Percentiles rank a stretch among this genome's conserved stretches.
Conservation (phyloP, 2,329 filamentous ascomycete genomes). For the Venturia asperata region DNA sequence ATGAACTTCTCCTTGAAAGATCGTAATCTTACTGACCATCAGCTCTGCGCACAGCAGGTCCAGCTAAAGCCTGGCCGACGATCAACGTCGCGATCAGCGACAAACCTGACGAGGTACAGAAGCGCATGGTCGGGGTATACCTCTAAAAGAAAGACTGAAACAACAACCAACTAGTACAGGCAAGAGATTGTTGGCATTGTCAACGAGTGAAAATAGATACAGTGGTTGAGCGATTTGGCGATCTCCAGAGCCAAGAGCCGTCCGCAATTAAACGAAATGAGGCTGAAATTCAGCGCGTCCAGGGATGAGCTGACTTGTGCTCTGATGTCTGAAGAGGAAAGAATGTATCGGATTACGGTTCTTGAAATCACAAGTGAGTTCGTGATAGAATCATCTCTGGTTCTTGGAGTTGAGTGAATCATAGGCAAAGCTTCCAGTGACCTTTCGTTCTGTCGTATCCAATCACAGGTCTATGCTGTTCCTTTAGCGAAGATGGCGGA, state of each 20-base stretch:
- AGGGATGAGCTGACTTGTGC: not conserved
- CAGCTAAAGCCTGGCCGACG: not conserved
- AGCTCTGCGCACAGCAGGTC: conserved; percentile 1
- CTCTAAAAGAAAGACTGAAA: not conserved
- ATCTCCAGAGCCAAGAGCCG: not conserved
- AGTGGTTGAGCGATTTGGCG: not conserved
- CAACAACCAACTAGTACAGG: not conserved
- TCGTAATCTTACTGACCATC: conserved; percentile 4
- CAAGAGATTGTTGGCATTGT: not conserved
- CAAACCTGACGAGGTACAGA: not conserved
- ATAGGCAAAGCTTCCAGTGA: too few relatives aligned
- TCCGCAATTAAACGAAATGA: conserved; percentile 9
- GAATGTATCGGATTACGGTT: too few relatives aligned
- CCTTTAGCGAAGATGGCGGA: too few relatives aligned
- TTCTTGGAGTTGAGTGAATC: too few relatives aligned
- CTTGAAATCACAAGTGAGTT: too few relatives aligned
- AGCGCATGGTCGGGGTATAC: conserved; percentile 1
- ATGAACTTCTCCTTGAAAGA: too few relatives aligned
- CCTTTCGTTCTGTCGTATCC: too few relatives aligned
- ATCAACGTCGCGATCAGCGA: not conserved
- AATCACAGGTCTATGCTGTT: too few relatives aligned
- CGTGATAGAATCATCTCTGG: too few relatives aligned
- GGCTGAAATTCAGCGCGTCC: not conserved
- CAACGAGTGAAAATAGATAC: too few relatives aligned
- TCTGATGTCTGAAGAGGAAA: not conserved